These are phyloP conservation scores for Salicornia ramosissima DNA, from an alignment of 148 eudicot genomes.

Conservation along the genomic window DNA sequence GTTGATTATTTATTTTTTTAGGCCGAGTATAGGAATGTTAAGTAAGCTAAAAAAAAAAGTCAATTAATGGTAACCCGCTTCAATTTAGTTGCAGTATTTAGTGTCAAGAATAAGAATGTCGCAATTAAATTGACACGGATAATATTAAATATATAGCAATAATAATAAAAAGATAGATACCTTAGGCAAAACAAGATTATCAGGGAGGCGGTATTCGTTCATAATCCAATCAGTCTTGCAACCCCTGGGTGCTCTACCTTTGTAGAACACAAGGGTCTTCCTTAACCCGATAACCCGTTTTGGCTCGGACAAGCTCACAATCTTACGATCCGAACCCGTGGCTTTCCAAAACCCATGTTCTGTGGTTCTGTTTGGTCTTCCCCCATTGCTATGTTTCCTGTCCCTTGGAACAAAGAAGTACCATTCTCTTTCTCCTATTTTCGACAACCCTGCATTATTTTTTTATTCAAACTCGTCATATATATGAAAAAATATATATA, in stretches of 20 bases:
- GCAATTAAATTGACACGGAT: too few species aligned
- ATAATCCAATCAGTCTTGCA: constrained; percentile 82
- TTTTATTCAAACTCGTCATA: too few species aligned
- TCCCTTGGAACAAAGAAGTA: constrained; percentile 88
- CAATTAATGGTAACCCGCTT: too few species aligned
- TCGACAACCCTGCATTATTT: constrained; percentile 51
- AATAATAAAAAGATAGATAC: too few species aligned
- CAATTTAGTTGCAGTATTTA: too few species aligned
- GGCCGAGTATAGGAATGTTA: too few species aligned
- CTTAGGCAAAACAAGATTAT: constrained; percentile 36
- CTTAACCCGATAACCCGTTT: constrained; percentile 58
- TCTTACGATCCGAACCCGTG: constrained; percentile 79
- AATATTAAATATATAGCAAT: too few species aligned
- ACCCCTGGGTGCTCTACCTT: constrained; percentile 81
- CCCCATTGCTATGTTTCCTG: constrained; percentile 57
- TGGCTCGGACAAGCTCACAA: constrained; percentile 43
- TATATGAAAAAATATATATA: too few species aligned
- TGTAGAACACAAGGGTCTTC: constrained; percentile 78
- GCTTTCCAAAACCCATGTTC: constrained; percentile 89
- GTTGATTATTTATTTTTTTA: too few species aligned
- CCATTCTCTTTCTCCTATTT: constrained; percentile 88
- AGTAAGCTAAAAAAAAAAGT: too few species aligned
- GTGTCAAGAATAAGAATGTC: too few species aligned
- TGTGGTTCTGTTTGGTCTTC: constrained; percentile 87
- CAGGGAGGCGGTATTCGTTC: constrained; percentile 82